Conservation (phyloP, 2,329 filamentous ascomycete genomes). For the Aspergillus neotritici region DNA sequence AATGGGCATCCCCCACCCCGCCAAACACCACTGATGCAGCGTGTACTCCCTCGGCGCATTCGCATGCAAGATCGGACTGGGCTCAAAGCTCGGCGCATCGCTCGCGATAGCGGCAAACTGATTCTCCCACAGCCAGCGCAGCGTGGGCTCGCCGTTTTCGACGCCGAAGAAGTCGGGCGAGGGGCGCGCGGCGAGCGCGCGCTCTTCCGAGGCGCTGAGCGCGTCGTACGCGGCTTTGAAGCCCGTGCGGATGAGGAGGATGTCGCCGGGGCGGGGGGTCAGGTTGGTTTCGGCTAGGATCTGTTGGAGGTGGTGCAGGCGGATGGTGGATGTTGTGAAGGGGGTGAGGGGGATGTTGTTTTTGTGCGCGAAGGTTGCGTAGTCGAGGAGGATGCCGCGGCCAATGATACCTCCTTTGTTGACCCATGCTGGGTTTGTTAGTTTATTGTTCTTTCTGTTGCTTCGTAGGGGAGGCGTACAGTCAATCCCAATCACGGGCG, state of each 20-base stretch:
- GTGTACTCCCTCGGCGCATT: constrained; percentile 22
- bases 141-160: constrained; percentile 44
- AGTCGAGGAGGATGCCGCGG: constrained; percentile 47
- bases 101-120: constrained; percentile 53
- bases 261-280: constrained; percentile 46
- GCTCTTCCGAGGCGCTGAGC: constrained; percentile 34
- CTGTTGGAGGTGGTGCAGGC: constrained; percentile 39
- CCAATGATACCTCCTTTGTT: constrained; percentile 40
- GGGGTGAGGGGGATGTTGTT: constrained; percentile 34
- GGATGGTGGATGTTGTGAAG: constrained; percentile 42
- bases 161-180: constrained; percentile 38
- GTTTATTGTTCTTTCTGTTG: neutral
- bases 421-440: constrained; percentile 27
- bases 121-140: constrained; percentile 55
- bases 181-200: constrained; percentile 27
- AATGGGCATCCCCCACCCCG: constrained; percentile 46
- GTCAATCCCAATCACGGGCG: constrained; percentile 40
- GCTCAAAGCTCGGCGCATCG: constrained; percentile 51
- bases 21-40: constrained; percentile 33
- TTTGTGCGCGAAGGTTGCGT: constrained; percentile 38
- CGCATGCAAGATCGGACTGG: constrained; percentile 32
- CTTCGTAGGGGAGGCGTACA: constrained; percentile 1
- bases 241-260: constrained; percentile 53
- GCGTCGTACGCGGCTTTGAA: constrained; percentile 44
- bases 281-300: constrained; percentile 41